These are phyloP conservation scores for Auxenochlorella pyrenoidosa DNA, from an alignment of 139 green algal genomes.

Conservation along the genomic window DNA sequence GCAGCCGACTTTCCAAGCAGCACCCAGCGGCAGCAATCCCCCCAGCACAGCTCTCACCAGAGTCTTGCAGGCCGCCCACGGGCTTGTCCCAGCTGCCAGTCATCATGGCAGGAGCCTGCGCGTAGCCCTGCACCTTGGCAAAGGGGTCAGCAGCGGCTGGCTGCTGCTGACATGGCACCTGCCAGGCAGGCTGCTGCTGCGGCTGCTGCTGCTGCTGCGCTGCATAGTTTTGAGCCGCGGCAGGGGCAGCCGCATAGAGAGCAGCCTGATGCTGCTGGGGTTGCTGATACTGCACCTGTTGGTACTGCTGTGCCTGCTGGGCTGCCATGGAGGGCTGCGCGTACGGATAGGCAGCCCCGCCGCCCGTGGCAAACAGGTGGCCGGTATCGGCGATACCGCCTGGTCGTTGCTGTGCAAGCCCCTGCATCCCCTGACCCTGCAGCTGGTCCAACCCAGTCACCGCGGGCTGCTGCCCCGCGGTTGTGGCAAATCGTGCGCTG, in stretches of 20 bases:
- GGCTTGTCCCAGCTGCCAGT: not conserved
- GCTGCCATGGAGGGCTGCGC: not conserved
- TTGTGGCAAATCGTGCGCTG: too few relatives aligned
- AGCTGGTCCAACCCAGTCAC: not conserved
- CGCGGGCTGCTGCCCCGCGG: not conserved
- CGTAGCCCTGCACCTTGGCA: conserved; percentile 8
- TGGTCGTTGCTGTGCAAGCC: not conserved
- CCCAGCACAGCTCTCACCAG: not conserved
- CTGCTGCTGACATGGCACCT: not conserved
- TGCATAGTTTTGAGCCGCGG: not conserved
- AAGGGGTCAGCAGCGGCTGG: not conserved
- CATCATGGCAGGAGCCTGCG: not conserved
- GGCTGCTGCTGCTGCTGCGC: not conserved
- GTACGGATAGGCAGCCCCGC: not conserved
- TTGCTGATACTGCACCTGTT: not conserved
- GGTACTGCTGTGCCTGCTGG: conserved; percentile 5
- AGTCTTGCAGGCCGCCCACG: not conserved
- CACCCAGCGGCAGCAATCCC: not conserved
- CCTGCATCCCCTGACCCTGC: not conserved
- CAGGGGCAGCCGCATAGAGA: too few relatives aligned
- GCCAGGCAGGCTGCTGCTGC: not conserved
- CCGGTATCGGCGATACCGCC: not conserved
- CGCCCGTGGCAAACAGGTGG: not conserved
- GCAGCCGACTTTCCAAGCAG: too few relatives aligned
- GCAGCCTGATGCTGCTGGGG: not conserved